Evolutionary conservation across 495 filamentous ascomycete species (phyloP).

Genomic region (Podospora anserina): DNA sequence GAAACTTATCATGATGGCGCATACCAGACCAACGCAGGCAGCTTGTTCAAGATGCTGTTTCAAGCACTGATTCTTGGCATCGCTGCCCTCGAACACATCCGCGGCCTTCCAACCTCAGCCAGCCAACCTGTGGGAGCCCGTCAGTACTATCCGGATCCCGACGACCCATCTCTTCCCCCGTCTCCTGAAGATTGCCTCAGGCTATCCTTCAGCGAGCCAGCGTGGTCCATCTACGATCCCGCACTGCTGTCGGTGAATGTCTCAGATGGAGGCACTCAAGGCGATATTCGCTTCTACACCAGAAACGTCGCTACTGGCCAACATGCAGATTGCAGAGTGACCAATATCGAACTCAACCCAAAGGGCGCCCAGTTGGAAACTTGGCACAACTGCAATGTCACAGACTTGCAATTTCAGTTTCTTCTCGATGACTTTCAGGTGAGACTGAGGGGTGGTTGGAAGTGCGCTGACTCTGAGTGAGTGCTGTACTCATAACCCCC

Average conservation of each 20-base stretch:
- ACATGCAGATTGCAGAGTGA: constrained; percentile 20
- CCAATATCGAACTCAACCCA: constrained; percentile 26
- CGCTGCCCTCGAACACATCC: background rate
- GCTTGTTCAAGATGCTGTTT: background rate
- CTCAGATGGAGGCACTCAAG: constrained; percentile 23
- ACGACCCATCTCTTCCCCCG: background rate
- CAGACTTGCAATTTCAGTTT: constrained; percentile 26
- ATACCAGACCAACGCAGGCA: background rate
- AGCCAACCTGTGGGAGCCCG: constrained; percentile 11
- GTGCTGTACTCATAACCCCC: background rate
- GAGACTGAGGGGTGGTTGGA: constrained; percentile 20
- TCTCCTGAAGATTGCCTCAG: constrained; percentile 22
- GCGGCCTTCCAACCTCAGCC: constrained; percentile 18
- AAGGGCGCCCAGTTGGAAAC: constrained; percentile 1
- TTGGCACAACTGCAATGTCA: constrained; percentile 28
- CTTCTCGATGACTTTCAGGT: constrained; percentile 18
- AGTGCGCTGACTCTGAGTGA: constrained; percentile 9
- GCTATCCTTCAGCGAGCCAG: constrained; percentile 23
- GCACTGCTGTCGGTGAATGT: constrained; percentile 20
- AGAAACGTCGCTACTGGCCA: constrained; percentile 25
- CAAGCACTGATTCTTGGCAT: constrained; percentile 8
- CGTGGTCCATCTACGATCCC: constrained; percentile 24
- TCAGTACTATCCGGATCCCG: constrained; percentile 22
- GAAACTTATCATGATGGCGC: background rate
- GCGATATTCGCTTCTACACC: constrained; percentile 28